Conservation (phyloP, 805 yeast genomes). For the Cyberlindnera maritima region DNA sequence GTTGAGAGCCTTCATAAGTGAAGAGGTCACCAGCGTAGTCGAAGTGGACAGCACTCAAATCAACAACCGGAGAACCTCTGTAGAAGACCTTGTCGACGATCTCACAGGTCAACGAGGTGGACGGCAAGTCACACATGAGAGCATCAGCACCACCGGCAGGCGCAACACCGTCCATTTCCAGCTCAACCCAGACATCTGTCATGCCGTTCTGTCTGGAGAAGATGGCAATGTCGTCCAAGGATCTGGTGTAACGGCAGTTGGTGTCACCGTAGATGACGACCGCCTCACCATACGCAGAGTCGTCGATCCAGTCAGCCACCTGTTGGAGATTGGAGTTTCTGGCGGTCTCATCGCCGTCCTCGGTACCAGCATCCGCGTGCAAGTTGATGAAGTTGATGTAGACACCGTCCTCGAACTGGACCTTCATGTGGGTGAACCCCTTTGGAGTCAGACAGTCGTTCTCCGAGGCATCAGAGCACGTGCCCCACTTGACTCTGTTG, state of each 20-base stretch:
- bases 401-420: conserved; percentile 6
- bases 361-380: conserved; percentile 14
- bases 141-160: conserved; percentile 10
- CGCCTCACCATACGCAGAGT: conserved; percentile 6
- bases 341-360: conserved; percentile 8
- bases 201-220: conserved; percentile 6
- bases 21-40: conserved; percentile 8
- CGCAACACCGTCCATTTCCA: conserved; percentile 4
- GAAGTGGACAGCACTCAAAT: conserved; percentile 3
- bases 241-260: conserved; percentile 11
- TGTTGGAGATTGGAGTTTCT: conserved; percentile 10
- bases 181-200: conserved; percentile 10
- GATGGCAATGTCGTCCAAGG: conserved; percentile 4
- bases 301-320: conserved; percentile 12
- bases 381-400: conserved; percentile 11
- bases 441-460: conserved; percentile 13
- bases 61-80: conserved; percentile 7
- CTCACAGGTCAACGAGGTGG: conserved; percentile 7
- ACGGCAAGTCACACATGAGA: conserved; percentile 5
- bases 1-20: conserved; percentile 4
- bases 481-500: conserved; percentile 10
- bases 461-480: conserved; percentile 11
- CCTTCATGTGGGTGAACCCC: conserved; percentile 13
- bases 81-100: conserved; percentile 13
- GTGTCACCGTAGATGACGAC: conserved; percentile 13